These are phyloP conservation scores for Yamadazyma trypodendri DNA, from an alignment of 1,139 yeast genomes.

Conservation along the genomic window DNA sequence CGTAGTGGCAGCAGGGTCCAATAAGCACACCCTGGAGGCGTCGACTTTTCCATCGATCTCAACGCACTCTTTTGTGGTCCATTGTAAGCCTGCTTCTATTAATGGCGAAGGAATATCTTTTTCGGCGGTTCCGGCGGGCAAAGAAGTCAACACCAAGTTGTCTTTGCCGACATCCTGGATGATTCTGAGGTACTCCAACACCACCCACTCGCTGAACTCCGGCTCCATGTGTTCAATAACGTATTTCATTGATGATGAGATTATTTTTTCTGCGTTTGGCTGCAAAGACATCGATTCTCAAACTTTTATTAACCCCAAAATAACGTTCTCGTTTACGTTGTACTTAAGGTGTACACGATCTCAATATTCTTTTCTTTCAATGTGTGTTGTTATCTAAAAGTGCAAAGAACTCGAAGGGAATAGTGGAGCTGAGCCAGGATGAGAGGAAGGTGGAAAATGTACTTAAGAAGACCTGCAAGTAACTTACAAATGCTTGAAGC, in stretches of 20 bases:
- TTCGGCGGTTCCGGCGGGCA: constrained; percentile 62
- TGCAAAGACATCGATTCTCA: no score
- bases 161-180: constrained; percentile 77
- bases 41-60: constrained; percentile 44
- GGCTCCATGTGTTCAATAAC: constrained; percentile 97
- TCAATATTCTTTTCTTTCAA: no score
- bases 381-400: no score
- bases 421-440: no score
- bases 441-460: no score
- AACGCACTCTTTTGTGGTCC: constrained; percentile 77
- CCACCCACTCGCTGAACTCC: constrained; percentile 96
- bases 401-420: no score
- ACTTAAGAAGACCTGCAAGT: no score
- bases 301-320: no score
- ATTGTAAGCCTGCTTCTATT: constrained; percentile 64
- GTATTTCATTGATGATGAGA: constrained; percentile 34
- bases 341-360: no score
- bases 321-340: no score
- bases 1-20: constrained; percentile 81
- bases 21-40: constrained; percentile 64
- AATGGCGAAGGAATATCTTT: constrained; percentile 65
- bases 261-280: not conserved
- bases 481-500: no score
- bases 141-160: constrained; percentile 74
- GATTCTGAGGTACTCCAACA: constrained; percentile 80